A percentile compares a stretch with the other conserved stretches of the same genome.
These are phyloP conservation scores for Rhazya stricta DNA, from an alignment of 257 asterid species.

Conservation along the genomic window DNA sequence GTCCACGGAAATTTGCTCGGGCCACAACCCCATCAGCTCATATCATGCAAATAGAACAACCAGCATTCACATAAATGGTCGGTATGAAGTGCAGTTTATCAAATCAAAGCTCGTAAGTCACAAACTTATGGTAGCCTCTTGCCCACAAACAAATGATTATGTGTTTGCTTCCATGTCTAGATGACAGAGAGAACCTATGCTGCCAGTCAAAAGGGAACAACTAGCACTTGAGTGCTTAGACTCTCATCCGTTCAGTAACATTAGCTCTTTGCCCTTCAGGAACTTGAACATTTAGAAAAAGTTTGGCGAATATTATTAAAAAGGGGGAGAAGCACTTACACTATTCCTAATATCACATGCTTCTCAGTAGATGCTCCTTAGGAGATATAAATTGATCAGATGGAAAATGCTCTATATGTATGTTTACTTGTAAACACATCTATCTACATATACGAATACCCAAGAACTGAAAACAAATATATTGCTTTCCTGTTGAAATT, in stretches of 20 bases:
- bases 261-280: not conserved
- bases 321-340: too few species aligned
- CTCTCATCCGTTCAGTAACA: too few species aligned
- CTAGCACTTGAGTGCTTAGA: too few species aligned
- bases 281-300: too few species aligned
- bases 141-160: not conserved
- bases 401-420: not conserved
- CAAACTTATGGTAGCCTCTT: not conserved
- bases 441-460: not conserved
- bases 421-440: not conserved
- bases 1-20: slow-evolving; percentile 79
- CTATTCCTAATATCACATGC: too few species aligned
- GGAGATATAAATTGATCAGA: too few species aligned
- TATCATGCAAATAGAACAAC: not conserved
- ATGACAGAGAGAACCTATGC: not conserved
- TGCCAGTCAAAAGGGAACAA: not conserved
- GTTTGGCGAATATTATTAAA: too few species aligned
- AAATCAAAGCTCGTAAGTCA: not conserved
- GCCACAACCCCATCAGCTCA: slow-evolving; percentile 63
- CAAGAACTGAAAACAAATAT: not conserved
- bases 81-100: not conserved
- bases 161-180: not conserved
- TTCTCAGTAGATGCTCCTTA: too few species aligned
- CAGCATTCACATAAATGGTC: not conserved
- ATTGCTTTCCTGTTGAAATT: not conserved